Evolutionary conservation across 768 basidiomycete genomes (phyloP).

Genomic region (Suillus hirtellus): DNA sequence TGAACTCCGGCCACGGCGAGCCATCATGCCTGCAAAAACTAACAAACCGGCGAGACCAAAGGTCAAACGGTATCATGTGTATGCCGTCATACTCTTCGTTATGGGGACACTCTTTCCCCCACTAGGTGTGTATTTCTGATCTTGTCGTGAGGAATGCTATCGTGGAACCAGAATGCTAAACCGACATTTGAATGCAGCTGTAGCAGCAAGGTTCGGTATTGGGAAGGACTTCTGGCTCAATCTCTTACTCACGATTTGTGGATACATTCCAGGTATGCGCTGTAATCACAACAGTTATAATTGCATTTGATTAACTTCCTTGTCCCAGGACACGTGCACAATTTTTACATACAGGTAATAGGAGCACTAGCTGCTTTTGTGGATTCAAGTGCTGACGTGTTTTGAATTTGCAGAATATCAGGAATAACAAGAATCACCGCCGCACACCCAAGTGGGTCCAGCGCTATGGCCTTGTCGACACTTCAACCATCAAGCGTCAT

Average conservation of each 20-base stretch:
- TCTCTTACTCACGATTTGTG: slow-evolving; percentile 81
- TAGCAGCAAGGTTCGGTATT: slow-evolving; percentile 90
- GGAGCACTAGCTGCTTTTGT: slow-evolving; percentile 7
- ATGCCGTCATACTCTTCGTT: slow-evolving; percentile 77
- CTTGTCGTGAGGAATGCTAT: neutral
- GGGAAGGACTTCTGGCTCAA: slow-evolving; percentile 92
- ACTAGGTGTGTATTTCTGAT: slow-evolving; percentile 57
- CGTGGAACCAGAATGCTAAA: slow-evolving; percentile 2
- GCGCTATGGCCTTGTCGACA: slow-evolving; percentile 87
- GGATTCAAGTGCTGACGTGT: slow-evolving; percentile 9
- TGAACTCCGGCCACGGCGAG: slow-evolving; percentile 12
- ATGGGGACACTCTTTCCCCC: slow-evolving; percentile 91
- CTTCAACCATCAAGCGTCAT: slow-evolving; percentile 73
- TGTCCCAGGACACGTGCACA: slow-evolving; percentile 78
- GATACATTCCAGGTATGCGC: slow-evolving; percentile 79
- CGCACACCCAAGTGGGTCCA: slow-evolving; percentile 97
- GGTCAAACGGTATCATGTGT: slow-evolving; percentile 72
- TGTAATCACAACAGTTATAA: neutral
- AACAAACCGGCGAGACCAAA: slow-evolving; percentile 65
- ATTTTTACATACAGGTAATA: slow-evolving; percentile 85
- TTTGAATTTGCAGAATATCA: slow-evolving; percentile 64
- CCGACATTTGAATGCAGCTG: slow-evolving; percentile 52
- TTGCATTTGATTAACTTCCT: slow-evolving; percentile 11
- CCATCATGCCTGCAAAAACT: slow-evolving; percentile 33
- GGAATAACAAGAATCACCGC: slow-evolving; percentile 90